Evolutionary conservation across 2,329 filamentous ascomycete species (phyloP).

Genomic region (Penicillium frequentans): DNA sequence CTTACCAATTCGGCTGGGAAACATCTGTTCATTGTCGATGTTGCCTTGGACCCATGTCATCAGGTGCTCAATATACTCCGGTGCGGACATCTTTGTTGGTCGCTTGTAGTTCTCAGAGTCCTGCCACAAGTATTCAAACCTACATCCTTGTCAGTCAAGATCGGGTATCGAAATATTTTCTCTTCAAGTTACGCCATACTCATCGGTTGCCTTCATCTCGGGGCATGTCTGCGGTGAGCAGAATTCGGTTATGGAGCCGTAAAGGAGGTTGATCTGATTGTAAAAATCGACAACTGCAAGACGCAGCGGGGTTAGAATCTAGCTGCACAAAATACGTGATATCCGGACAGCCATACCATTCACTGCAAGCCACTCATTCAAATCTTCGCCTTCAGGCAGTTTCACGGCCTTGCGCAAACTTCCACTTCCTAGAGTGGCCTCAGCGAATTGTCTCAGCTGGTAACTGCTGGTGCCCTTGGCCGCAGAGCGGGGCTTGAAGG

Average conservation of each 20-base stretch:
- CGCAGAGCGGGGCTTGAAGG: slow-evolving; percentile 83
- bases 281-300: slow-evolving; percentile 96
- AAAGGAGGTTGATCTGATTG: slow-evolving; percentile 99
- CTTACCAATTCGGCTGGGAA: slow-evolving; percentile 86
- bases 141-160: slow-evolving; percentile 37
- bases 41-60: slow-evolving; percentile 96
- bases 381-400: slow-evolving; percentile 92
- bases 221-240: slow-evolving; percentile 96
- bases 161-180: not conserved
- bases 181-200: slow-evolving; percentile 58
- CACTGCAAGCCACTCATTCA: slow-evolving; percentile 97
- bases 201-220: slow-evolving; percentile 99
- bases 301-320: not conserved
- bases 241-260: slow-evolving; percentile 98
- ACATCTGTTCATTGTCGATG: slow-evolving; percentile 92
- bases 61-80: slow-evolving; percentile 95
- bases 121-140: slow-evolving; percentile 99
- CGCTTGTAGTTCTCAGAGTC: slow-evolving; percentile 91
- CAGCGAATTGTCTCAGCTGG: slow-evolving; percentile 95
- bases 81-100: slow-evolving; percentile 96
- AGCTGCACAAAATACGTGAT: not conserved
- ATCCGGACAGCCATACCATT: slow-evolving; percentile 65
- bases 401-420: slow-evolving; percentile 95
- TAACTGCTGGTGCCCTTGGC: slow-evolving; percentile 87
- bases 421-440: slow-evolving; percentile 91